These are phyloP conservation scores for Boletus pseudopeckii DNA, from an alignment of 768 basidiomycete species.

Conservation along the genomic window DNA sequence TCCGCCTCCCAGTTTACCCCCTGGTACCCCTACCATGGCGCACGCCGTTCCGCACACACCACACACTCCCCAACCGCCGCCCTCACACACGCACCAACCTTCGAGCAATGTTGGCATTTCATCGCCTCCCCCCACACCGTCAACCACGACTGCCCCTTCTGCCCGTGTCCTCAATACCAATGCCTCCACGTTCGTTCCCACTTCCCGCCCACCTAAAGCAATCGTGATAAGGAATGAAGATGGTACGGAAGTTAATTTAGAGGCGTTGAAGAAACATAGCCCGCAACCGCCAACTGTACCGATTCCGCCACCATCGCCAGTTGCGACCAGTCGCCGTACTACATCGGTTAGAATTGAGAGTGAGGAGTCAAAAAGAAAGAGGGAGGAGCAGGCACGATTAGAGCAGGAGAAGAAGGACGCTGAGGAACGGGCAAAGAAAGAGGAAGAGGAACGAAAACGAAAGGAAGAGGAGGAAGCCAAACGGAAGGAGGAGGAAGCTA, in stretches of 20 bases:
- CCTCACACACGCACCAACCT: conserved; percentile 38
- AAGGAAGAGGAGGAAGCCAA: conserved; percentile 44
- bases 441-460: conserved; percentile 35
- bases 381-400: conserved; percentile 43
- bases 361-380: conserved; percentile 50
- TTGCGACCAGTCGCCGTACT: conserved; percentile 26
- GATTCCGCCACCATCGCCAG: conserved; percentile 37
- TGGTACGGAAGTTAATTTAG: conserved; percentile 63
- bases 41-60: conserved; percentile 50
- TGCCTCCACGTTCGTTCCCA: conserved; percentile 67
- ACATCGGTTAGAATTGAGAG: conserved; percentile 61
- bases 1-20: conserved; percentile 49
- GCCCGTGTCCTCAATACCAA: conserved; percentile 52
- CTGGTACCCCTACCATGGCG: conserved; percentile 65
- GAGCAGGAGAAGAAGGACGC: conserved; percentile 39
- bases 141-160: conserved; percentile 42
- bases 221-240: conserved; percentile 61
- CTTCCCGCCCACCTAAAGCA: conserved; percentile 36
- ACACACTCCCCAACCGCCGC: conserved; percentile 48
- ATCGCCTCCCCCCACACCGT: conserved; percentile 68
- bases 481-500: conserved; percentile 37
- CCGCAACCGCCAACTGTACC: conserved; percentile 40
- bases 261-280: conserved; percentile 47
- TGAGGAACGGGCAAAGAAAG: conserved; percentile 36
- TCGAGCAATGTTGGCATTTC: conserved; percentile 47